These are phyloP conservation scores for Blastomyces gilchristii DNA, from an alignment of 2,329 filamentous ascomycete genomes.

Conservation along the genomic window DNA sequence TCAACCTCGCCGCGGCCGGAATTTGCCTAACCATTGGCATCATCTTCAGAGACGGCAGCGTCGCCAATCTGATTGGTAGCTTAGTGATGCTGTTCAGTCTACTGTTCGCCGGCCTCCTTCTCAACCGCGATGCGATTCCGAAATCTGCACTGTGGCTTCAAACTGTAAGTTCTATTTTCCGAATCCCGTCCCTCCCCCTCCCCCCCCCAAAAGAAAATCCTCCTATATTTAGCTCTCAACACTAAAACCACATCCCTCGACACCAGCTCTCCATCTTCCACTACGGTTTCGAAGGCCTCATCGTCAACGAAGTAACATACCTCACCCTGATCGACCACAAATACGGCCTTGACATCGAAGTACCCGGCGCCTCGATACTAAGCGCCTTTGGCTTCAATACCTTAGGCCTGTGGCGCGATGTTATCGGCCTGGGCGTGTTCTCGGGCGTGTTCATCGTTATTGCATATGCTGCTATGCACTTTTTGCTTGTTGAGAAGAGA, in stretches of 20 bases:
- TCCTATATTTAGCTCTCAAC: slow-evolving; percentile 16
- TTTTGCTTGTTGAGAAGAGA: slow-evolving; percentile 81
- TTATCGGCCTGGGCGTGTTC: slow-evolving; percentile 71
- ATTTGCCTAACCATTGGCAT: slow-evolving; percentile 97
- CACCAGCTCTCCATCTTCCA: slow-evolving; percentile 83
- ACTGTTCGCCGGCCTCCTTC: slow-evolving; percentile 82
- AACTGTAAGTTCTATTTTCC: slow-evolving; percentile 43
- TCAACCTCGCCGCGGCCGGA: slow-evolving; percentile 86
- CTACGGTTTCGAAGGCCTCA: slow-evolving; percentile 90
- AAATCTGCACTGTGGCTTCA: slow-evolving; percentile 80
- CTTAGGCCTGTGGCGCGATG: slow-evolving; percentile 72
- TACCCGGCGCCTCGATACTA: slow-evolving; percentile 86
- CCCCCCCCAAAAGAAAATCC: not conserved
- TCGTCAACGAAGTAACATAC: slow-evolving; percentile 92
- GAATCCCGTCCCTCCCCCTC: too few species aligned
- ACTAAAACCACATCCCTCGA: slow-evolving; percentile 13
- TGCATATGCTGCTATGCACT: slow-evolving; percentile 86
- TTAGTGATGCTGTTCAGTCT: slow-evolving; percentile 96
- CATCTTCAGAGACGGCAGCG: slow-evolving; percentile 78
- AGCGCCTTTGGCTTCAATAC: slow-evolving; percentile 94
- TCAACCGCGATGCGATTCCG: slow-evolving; percentile 92
- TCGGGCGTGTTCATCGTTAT: slow-evolving; percentile 73
- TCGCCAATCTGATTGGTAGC: slow-evolving; percentile 88
- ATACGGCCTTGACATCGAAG: slow-evolving; percentile 91
- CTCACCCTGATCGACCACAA: slow-evolving; percentile 86